Conservation (phyloP, 2,329 filamentous ascomycete genomes). For the Apiospora pterosperma region DNA sequence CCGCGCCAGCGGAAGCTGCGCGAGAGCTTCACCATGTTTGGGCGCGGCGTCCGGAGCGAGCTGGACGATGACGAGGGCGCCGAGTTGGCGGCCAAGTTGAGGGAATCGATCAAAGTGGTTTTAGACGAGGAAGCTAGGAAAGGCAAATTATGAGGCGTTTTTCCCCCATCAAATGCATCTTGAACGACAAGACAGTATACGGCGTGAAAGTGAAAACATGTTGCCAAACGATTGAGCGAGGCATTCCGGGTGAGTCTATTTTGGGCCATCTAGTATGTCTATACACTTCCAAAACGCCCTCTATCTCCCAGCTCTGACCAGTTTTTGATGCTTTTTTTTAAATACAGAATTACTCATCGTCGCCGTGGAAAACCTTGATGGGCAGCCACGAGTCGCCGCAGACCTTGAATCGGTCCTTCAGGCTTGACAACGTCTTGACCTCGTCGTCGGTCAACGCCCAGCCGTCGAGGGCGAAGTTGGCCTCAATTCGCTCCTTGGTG, state of each 20-base stretch:
- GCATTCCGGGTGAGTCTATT: neutral
- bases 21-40: slow-evolving; percentile 80
- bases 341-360: slow-evolving; percentile 60
- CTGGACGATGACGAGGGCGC: slow-evolving; percentile 71
- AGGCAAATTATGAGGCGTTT: neutral
- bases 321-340: neutral
- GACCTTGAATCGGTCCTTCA: slow-evolving; percentile 78
- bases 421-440: slow-evolving; percentile 61
- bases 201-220: neutral
- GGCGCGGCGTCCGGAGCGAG: slow-evolving; percentile 67
- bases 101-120: slow-evolving; percentile 46
- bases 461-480: slow-evolving; percentile 72
- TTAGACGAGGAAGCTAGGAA: slow-evolving; percentile 35
- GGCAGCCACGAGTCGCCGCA: slow-evolving; percentile 74
- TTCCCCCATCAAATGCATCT: neutral
- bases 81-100: slow-evolving; percentile 53
- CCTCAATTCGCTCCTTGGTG: slow-evolving; percentile 68
- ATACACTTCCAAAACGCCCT: neutral
- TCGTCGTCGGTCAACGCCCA: slow-evolving; percentile 73
- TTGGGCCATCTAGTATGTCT: neutral
- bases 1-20: slow-evolving; percentile 49
- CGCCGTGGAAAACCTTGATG: slow-evolving; percentile 77
- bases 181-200: neutral
- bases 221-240: neutral
- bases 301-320: neutral